Percentiles rank a stretch among this genome's conserved stretches.
Evolutionary conservation across 2,329 filamentous ascomycete species (phyloP).

Genomic region (Colletotrichum sp.): DNA sequence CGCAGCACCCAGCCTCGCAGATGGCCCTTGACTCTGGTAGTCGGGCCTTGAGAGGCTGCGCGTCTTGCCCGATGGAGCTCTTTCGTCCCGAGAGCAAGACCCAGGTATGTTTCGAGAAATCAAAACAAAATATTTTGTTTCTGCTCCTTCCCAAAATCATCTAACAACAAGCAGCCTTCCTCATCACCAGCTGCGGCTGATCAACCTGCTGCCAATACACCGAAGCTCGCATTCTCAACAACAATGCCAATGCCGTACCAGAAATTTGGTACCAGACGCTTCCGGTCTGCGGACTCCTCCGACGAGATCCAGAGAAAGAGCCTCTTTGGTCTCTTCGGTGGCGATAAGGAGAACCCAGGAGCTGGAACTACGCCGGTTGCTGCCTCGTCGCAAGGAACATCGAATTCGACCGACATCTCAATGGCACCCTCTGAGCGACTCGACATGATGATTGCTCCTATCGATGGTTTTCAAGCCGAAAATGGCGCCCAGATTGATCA

Average conservation of each 20-base stretch:
- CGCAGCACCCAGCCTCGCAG: background rate
- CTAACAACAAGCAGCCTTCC: background rate
- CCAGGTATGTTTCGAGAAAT: background rate
- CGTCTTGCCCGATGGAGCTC: background rate
- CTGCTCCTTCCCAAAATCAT: background rate
- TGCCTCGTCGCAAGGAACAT: background rate
- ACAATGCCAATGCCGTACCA: background rate
- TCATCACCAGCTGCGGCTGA: background rate
- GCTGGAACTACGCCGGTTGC: background rate
- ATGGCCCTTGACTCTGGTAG: background rate
- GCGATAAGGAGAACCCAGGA: background rate
- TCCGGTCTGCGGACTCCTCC: background rate
- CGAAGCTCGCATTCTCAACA: background rate
- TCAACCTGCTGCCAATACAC: background rate
- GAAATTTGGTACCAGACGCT: background rate
- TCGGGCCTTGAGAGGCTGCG: background rate
- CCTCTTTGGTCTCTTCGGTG: constrained; percentile 2
- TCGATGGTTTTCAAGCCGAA: background rate
- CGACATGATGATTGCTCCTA: background rate
- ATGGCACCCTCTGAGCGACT: background rate
- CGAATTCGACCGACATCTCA: background rate
- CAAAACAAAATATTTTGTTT: background rate
- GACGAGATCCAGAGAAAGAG: background rate
- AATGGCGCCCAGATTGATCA: background rate
- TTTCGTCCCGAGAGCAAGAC: background rate